Evolutionary conservation across 306 rosid genomes (phyloP).

Genomic region (Arachis stenosperma): DNA sequence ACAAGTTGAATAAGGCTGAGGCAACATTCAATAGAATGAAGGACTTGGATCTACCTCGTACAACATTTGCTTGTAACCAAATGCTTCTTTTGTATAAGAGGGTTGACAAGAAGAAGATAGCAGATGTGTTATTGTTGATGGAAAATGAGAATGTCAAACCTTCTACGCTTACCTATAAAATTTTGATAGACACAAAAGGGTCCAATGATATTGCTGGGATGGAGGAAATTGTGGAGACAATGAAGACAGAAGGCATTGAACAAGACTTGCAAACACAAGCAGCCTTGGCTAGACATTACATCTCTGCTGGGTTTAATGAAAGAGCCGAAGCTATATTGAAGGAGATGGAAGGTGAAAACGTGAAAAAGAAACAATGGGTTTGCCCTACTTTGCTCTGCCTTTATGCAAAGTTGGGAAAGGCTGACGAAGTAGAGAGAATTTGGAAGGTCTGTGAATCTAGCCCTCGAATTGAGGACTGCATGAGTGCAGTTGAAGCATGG

Average conservation of each 20-base stretch:
- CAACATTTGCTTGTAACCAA: slow-evolving; percentile 75
- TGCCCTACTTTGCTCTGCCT: slow-evolving; percentile 50
- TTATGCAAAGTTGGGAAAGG: slow-evolving; percentile 70
- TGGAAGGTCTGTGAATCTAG: slow-evolving; percentile 66
- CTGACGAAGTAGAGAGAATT: slow-evolving; percentile 72
- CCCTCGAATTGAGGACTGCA: slow-evolving; percentile 50
- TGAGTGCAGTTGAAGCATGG: slow-evolving; percentile 74
- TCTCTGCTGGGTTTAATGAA: slow-evolving; percentile 57
- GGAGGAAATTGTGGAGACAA: slow-evolving; percentile 70
- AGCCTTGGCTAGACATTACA: slow-evolving; percentile 65
- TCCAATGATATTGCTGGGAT: slow-evolving; percentile 72
- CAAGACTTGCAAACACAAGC: slow-evolving; percentile 44
- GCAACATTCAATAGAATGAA: slow-evolving; percentile 75
- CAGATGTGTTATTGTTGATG: slow-evolving; percentile 74
- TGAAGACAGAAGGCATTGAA: slow-evolving; percentile 76
- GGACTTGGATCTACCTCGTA: slow-evolving; percentile 62
- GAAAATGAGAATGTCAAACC: slow-evolving; percentile 76
- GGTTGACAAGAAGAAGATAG: slow-evolving; percentile 70
- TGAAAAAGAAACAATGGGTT: slow-evolving; percentile 44
- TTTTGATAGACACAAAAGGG: slow-evolving; percentile 72
- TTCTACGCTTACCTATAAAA: slow-evolving; percentile 55
- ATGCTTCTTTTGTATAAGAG: slow-evolving; percentile 75
- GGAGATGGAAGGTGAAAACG: slow-evolving; percentile 69
- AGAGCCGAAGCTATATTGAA: slow-evolving; percentile 66
- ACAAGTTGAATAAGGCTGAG: slow-evolving; percentile 59